Percentiles rank a stretch among this genome's conserved stretches.
Evolutionary conservation across 2,329 filamentous ascomycete genomes (phyloP).

Genomic region (Ophiocordyceps sinensis): DNA sequence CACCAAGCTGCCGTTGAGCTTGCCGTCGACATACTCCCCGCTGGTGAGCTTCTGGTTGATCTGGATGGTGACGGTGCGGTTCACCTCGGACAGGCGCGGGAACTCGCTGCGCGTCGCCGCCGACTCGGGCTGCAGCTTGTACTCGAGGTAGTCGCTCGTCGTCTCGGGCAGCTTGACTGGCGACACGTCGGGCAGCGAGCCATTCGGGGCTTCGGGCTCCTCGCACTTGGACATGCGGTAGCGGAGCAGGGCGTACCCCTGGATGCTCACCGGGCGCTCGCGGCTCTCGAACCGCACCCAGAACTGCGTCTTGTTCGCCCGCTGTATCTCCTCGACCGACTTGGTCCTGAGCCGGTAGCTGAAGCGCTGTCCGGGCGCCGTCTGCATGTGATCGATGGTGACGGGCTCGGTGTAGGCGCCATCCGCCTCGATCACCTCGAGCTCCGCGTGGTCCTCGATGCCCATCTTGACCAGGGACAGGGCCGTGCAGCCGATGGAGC

Average conservation of each 20-base stretch:
- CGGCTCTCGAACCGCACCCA: constrained; percentile 34
- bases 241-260: constrained; percentile 1
- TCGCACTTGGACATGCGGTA: constrained; percentile 1
- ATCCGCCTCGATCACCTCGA: constrained; percentile 47
- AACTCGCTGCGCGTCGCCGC: constrained; percentile 10
- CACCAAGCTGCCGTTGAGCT: constrained; percentile 14
- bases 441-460: constrained; percentile 38
- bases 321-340: constrained; percentile 24
- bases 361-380: constrained; percentile 46
- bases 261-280: constrained; percentile 25
- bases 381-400: constrained; percentile 33
- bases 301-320: constrained; percentile 18
- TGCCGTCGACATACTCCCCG: constrained; percentile 14
- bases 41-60: constrained; percentile 23
- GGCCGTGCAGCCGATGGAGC: constrained; percentile 42
- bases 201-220: background rate
- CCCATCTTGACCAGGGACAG: constrained; percentile 39
- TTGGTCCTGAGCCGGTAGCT: constrained; percentile 41
- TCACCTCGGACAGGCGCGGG: constrained; percentile 30
- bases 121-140: constrained; percentile 23
- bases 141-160: constrained; percentile 27
- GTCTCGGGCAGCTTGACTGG: constrained; percentile 18
- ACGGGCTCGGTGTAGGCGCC: constrained; percentile 36
- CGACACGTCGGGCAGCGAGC: constrained; percentile 3
- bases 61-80: constrained; percentile 31